Evolutionary conservation across 805 yeast species (phyloP).

Genomic region (Priceomyces melissophilus): DNA sequence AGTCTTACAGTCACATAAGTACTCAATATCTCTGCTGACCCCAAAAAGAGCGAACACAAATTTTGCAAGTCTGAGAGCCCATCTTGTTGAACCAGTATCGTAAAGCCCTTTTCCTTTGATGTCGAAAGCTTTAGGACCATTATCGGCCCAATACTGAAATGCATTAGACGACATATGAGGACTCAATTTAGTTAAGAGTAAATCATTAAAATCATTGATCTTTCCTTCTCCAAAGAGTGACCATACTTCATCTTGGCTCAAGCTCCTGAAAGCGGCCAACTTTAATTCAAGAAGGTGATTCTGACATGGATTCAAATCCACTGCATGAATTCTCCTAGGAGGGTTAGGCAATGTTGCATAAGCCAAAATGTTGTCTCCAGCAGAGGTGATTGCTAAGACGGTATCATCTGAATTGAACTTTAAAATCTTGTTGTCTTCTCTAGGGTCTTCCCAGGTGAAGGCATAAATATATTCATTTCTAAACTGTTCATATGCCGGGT

Average conservation of each 20-base stretch:
- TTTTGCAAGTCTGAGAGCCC: conserved; percentile 74
- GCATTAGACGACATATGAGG: conserved; percentile 77
- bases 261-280: conserved; percentile 62
- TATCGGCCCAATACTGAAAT: conserved; percentile 73
- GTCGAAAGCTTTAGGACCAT: conserved; percentile 57
- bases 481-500: conserved; percentile 66
- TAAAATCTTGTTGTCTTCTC: conserved; percentile 69
- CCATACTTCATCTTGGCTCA: conserved; percentile 64
- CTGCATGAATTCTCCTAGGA: conserved; percentile 78
- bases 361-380: conserved; percentile 77
- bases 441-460: conserved; percentile 89
- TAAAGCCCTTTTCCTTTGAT: conserved; percentile 59
- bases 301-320: conserved; percentile 80
- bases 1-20: conserved; percentile 54
- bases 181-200: conserved; percentile 52
- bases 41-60: conserved; percentile 59
- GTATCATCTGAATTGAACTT: conserved; percentile 62
- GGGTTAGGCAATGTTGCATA: conserved; percentile 71
- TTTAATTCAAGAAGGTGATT: conserved; percentile 77
- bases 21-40: conserved; percentile 46
- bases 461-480: conserved; percentile 80
- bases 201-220: conserved; percentile 43
- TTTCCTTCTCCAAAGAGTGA: conserved; percentile 72
- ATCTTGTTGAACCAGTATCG: conserved; percentile 81
- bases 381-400: conserved; percentile 79